Evolutionary conservation across 2,329 filamentous ascomycete species (phyloP).

Genomic region (Hymenoscyphus fraxineus): DNA sequence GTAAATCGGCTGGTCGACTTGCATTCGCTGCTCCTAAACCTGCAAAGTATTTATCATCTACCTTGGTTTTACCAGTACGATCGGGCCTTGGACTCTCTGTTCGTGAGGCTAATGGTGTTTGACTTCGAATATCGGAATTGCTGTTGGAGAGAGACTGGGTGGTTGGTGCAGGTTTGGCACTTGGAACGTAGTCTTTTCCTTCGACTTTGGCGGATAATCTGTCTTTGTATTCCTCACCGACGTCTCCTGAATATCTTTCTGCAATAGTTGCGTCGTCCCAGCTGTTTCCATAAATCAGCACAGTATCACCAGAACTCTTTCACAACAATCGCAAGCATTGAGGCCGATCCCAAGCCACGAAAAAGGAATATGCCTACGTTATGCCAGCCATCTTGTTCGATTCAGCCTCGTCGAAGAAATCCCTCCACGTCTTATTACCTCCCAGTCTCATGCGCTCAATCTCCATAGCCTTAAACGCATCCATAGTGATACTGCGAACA

Average conservation of each 20-base stretch:
- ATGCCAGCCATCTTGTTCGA: constrained; percentile 64
- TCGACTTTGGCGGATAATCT: constrained; percentile 83
- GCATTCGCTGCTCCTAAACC: constrained; percentile 81
- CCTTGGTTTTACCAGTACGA: constrained; percentile 49
- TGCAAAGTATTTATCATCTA: constrained; percentile 88
- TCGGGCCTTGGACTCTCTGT: constrained; percentile 32
- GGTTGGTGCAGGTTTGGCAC: constrained; percentile 48
- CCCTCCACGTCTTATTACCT: constrained; percentile 82
- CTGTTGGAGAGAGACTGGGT: constrained; percentile 22
- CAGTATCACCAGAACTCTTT: neutral
- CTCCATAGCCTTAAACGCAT: constrained; percentile 91
- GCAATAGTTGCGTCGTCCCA: constrained; percentile 85
- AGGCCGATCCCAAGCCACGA: neutral
- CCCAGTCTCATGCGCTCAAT: constrained; percentile 91
- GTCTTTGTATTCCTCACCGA: constrained; percentile 94
- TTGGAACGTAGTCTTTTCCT: constrained; percentile 77
- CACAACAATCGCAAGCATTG: neutral
- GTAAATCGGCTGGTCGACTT: constrained; percentile 65
- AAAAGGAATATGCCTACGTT: constrained; percentile 25
- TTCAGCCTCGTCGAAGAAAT: constrained; percentile 76
- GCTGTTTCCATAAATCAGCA: constrained; percentile 14
- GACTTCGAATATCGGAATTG: constrained; percentile 27
- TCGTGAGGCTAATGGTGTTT: constrained; percentile 29
- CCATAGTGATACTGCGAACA: constrained; percentile 96
- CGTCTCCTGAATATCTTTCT: constrained; percentile 84